These are phyloP conservation scores for Wickerhamiella brachini DNA, from an alignment of 805 yeast species.

Conservation along the genomic window DNA sequence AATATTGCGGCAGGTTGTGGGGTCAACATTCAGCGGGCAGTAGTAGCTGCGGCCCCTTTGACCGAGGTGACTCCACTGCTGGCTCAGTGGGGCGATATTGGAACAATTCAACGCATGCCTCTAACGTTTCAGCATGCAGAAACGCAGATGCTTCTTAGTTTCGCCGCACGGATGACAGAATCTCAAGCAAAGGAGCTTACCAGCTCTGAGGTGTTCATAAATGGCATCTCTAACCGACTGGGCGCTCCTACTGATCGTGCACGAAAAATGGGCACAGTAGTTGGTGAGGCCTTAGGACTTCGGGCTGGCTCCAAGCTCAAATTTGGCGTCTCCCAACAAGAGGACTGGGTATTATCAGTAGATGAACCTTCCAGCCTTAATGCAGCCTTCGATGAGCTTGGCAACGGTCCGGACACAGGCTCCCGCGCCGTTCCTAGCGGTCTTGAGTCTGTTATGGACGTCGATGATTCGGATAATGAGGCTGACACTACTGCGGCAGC, in stretches of 20 bases:
- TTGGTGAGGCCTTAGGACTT: slow-evolving; percentile 34
- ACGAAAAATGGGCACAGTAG: slow-evolving; percentile 40
- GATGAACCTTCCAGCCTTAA: slow-evolving; percentile 9
- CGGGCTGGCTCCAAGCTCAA: slow-evolving; percentile 16
- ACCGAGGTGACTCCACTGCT: slow-evolving; percentile 8
- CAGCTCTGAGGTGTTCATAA: slow-evolving; percentile 29
- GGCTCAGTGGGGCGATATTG: slow-evolving; percentile 27
- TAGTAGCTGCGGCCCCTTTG: slow-evolving; percentile 11
- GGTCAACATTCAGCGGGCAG: slow-evolving; percentile 11
- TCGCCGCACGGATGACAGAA: slow-evolving; percentile 18
- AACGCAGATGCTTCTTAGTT: slow-evolving; percentile 34
- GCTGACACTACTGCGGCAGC: slow-evolving; percentile 9
- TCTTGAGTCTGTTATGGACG: not conserved
- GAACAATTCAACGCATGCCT: slow-evolving; percentile 29
- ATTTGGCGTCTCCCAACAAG: slow-evolving; percentile 18
- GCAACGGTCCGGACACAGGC: not conserved
- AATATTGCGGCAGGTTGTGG: slow-evolving; percentile 1
- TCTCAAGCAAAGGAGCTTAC: slow-evolving; percentile 24
- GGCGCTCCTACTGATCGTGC: slow-evolving; percentile 33
- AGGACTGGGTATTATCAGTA: slow-evolving; percentile 13
- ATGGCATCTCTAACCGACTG: slow-evolving; percentile 41
- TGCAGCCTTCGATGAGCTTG: slow-evolving; percentile 3
- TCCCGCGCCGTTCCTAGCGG: not conserved
- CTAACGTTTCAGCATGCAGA: slow-evolving; percentile 32
- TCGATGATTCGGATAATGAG: slow-evolving; percentile 21